Evolutionary conservation across 371 early-diverging fungal species (phyloP), one percentile per base, ranked within the genome.

Genomic region (Mucor irregularis): DNA sequence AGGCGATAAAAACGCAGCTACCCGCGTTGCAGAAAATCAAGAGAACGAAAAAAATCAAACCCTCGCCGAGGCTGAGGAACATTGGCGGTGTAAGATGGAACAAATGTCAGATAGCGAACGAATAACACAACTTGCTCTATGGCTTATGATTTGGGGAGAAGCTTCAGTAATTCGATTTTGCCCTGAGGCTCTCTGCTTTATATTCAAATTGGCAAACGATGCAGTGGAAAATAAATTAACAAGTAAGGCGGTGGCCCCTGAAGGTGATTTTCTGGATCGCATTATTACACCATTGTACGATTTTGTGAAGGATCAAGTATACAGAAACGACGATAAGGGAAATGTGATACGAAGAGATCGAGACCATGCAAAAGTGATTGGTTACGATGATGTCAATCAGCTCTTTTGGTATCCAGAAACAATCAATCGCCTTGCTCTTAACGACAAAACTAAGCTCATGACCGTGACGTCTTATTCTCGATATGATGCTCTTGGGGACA

Each of bases 311-410:
- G 86, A 88, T 53, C 88, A 92, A 69, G 70, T 80, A 19, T 91
- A 90, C 61, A 82, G 87, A 64, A 69, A 79, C 35, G 86, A 88
- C 55, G 84, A 90, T 59, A 73, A 77, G 25, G 82, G 84, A 31
- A 83, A 81, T 39, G 83, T 78, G 52, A 74, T 86, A 24, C 83
- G 86, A 66, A 81, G 86, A 47, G 91, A 92, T 58, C 78, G 81
- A 40, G 94, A 93, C 53, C 95, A 94, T 68, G 76, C 82, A 7
- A 66, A 72, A 14, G 81, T 83, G 4, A 86, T 94, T 43, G 93
- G 93, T 19, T 93, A 93, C 66, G 94, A 92, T 62, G 94, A 94
- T 58, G 78, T 92, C 45, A 94, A 94, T 66, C 90, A 94, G 62
- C 70, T 86, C 5, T 94, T 94, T 66, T 92, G 93, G 92, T 78